Evolutionary conservation across 768 basidiomycete genomes (phyloP).

Genomic region (Clavaria fumosa): DNA sequence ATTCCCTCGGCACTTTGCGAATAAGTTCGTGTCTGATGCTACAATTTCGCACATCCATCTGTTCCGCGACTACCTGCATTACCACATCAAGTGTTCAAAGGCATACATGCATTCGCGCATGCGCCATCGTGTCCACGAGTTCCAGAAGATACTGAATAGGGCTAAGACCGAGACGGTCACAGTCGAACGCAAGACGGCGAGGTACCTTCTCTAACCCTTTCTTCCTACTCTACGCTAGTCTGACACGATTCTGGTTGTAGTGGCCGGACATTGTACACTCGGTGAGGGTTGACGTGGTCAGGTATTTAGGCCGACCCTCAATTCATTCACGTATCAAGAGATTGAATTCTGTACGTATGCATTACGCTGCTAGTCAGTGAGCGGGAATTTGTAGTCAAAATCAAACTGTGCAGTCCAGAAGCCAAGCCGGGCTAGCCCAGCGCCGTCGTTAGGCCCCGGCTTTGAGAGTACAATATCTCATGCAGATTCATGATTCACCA

Average conservation of each 20-base stretch:
- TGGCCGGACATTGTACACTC: not conserved
- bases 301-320: too few species aligned
- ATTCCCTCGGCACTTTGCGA: conserved; percentile 89
- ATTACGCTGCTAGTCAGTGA: too few species aligned
- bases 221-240: not conserved
- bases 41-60: conserved; percentile 93
- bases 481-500: too few species aligned
- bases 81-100: conserved; percentile 97
- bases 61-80: conserved; percentile 98
- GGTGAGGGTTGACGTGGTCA: too few species aligned
- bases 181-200: conserved; percentile 82
- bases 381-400: too few species aligned
- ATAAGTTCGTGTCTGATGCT: conserved; percentile 43
- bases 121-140: conserved; percentile 86
- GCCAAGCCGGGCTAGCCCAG: too few species aligned
- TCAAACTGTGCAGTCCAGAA: too few species aligned
- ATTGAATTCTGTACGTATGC: too few species aligned
- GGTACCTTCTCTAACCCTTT: conserved; percentile 34
- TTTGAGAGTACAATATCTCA: too few species aligned
- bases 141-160: conserved; percentile 89
- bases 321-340: too few species aligned
- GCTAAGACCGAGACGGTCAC: conserved; percentile 85
- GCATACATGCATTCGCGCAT: conserved; percentile 99
- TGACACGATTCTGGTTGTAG: not conserved
- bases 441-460: too few species aligned